Conservation (phyloP, 1,284 basidiomycete genomes). For the Cutaneotrichosporon spelunceum region DNA sequence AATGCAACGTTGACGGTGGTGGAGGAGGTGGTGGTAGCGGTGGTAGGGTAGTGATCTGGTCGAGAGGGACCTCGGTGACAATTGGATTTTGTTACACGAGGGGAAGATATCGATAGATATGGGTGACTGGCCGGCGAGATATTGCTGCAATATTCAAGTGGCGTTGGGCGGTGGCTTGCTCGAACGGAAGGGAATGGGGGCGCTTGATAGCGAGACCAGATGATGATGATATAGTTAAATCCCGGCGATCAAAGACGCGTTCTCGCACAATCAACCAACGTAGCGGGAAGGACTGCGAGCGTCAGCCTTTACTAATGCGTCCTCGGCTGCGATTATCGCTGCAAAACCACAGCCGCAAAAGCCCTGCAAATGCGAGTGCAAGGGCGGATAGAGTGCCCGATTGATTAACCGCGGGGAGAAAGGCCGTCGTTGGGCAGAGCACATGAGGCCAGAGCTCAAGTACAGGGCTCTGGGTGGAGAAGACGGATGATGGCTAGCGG, state of each 20-base stretch:
- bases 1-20: background rate
- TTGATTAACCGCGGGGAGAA: background rate
- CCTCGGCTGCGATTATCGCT: background rate
- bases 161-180: background rate
- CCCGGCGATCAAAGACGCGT: background rate
- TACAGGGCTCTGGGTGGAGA: no score
- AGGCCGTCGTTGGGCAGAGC: background rate
- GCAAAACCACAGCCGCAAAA: background rate
- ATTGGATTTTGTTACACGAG: background rate
- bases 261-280: background rate
- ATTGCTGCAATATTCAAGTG: background rate
- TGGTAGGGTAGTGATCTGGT: no score
- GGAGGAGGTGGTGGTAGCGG: background rate
- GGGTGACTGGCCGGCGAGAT: background rate
- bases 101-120: background rate
- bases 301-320: background rate
- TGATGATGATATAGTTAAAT: background rate
- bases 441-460: no score
- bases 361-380: background rate
- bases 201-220: background rate
- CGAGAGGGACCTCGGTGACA: background rate
- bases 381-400: constrained; percentile 1
- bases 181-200: background rate
- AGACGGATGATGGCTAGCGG: no score
- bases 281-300: no score